These are phyloP conservation scores for Beauveria sp. DNA, from an alignment of 2,329 filamentous ascomycete genomes.

Conservation along the genomic window DNA sequence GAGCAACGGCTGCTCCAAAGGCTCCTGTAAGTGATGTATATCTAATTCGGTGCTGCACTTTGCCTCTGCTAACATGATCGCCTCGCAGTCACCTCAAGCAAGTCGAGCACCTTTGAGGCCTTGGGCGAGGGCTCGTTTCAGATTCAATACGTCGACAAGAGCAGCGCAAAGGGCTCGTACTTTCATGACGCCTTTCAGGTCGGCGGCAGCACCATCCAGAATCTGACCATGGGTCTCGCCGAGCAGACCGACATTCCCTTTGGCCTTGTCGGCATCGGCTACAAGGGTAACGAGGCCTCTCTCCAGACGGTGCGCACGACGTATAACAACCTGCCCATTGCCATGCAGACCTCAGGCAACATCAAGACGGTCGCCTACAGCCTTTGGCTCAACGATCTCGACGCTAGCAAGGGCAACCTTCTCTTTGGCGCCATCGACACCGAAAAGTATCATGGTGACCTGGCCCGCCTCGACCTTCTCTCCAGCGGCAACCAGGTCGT, in stretches of 20 bases:
- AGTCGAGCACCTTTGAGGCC: constrained; percentile 40
- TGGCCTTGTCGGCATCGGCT: constrained; percentile 55
- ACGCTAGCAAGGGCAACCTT: constrained; percentile 59
- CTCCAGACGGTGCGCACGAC: constrained; percentile 21
- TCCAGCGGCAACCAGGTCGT: constrained; percentile 32
- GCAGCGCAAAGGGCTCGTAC: constrained; percentile 49
- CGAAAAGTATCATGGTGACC: constrained; percentile 59
- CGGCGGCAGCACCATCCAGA: constrained; percentile 41
- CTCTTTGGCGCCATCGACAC: constrained; percentile 78
- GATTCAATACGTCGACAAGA: constrained; percentile 56
- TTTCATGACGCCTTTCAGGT: constrained; percentile 50
- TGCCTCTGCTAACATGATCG: constrained; percentile 16
- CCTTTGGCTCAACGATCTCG: constrained; percentile 56
- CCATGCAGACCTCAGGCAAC: constrained; percentile 53
- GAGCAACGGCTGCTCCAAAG: constrained; percentile 30
- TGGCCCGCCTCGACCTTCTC: constrained; percentile 53
- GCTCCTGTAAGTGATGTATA: constrained; percentile 35
- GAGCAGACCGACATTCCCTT: constrained; percentile 45
- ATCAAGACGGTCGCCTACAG: constrained; percentile 65
- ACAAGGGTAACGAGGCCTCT: constrained; percentile 45
- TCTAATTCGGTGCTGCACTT: not conserved
- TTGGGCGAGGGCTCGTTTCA: constrained; percentile 39
- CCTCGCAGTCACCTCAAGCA: constrained; percentile 34
- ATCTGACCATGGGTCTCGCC: constrained; percentile 53
- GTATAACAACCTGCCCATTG: constrained; percentile 56